These are phyloP conservation scores for Penicillium corylophilum DNA, from an alignment of 2,329 filamentous ascomycete species.

Conservation along the genomic window DNA sequence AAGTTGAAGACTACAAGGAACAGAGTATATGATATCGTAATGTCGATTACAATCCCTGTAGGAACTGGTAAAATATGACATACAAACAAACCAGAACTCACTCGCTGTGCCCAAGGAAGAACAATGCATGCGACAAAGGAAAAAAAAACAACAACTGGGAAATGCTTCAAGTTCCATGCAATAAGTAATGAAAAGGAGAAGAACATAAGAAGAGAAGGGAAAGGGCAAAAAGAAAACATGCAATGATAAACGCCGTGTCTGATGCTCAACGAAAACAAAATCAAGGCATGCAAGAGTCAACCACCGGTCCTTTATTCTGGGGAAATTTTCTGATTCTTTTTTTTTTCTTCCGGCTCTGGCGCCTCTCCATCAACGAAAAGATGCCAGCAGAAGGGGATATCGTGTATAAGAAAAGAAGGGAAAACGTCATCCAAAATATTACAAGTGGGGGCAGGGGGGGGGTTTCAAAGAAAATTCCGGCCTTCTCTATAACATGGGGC, in stretches of 20 bases:
- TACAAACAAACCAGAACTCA: slow-evolving; percentile 27
- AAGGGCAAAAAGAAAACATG: slow-evolving; percentile 12
- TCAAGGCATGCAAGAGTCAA: slow-evolving; percentile 8
- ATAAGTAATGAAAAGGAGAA: background rate
- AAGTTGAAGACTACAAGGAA: background rate
- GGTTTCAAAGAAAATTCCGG: slow-evolving; percentile 23
- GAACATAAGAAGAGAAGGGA: background rate
- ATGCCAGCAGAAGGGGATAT: slow-evolving; percentile 10
- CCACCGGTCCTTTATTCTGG: slow-evolving; percentile 16
- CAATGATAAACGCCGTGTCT: slow-evolving; percentile 19
- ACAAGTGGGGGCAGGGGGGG: slow-evolving; percentile 21
- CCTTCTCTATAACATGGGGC: slow-evolving; percentile 43
- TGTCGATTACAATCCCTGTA: slow-evolving; percentile 20
- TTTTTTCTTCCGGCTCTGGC: slow-evolving; percentile 7
- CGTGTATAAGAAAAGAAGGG: slow-evolving; percentile 14
- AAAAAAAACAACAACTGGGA: slow-evolving; percentile 1
- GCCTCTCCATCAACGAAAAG: background rate
- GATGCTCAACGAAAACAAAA: slow-evolving; percentile 20
- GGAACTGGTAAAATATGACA: slow-evolving; percentile 21
- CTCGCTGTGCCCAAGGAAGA: slow-evolving; percentile 27
- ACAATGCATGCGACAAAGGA: slow-evolving; percentile 17
- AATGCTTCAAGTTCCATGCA: slow-evolving; percentile 13
- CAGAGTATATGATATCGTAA: slow-evolving; percentile 9
- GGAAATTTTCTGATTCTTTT: slow-evolving; percentile 10
- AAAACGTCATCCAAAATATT: slow-evolving; percentile 26